phyloP scores from a whole-genome alignment of 441 rosid species.

The Mallotus repandus region DNA sequence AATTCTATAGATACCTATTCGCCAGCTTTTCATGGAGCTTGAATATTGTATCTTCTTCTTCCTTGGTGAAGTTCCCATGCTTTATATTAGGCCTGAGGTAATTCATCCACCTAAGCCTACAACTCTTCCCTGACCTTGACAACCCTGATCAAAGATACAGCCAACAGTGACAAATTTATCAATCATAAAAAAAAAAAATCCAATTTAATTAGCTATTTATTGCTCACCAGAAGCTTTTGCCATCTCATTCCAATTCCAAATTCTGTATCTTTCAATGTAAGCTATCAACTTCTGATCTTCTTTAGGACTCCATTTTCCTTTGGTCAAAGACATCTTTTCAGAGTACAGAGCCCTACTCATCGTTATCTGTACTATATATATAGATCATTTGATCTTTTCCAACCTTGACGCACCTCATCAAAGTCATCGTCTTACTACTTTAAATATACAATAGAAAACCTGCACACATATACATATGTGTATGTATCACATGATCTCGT shows the following conservation, averaged over 20 bases:
- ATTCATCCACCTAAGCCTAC: slow-evolving; percentile 53
- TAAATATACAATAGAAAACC: not conserved
- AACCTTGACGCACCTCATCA: not conserved
- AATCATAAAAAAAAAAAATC: too few relatives aligned
- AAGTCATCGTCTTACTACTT: not conserved
- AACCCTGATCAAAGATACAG: slow-evolving; percentile 27
- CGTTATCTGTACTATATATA: not conserved
- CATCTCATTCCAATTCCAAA: slow-evolving; percentile 22
- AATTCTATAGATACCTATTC: too few relatives aligned
- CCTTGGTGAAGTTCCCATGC: too few relatives aligned
- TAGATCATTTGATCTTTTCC: not conserved
- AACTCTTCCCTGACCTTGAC: slow-evolving; percentile 48
- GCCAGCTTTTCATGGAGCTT: too few relatives aligned
- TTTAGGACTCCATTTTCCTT: slow-evolving; percentile 13
- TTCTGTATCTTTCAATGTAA: slow-evolving; percentile 9
- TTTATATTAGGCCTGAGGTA: slow-evolving; percentile 39
- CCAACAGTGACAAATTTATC: too few relatives aligned
- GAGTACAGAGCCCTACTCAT: not conserved
- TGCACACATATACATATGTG: too few relatives aligned
- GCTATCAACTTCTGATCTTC: slow-evolving; percentile 15
- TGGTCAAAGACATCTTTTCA: not conserved
- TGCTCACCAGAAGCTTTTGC: slow-evolving; percentile 20
- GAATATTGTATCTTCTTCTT: too few relatives aligned
- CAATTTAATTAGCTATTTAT: not conserved
- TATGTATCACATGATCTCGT: too few relatives aligned